Conservation (phyloP, 306 rosid species). For the Castanea crenata region DNA sequence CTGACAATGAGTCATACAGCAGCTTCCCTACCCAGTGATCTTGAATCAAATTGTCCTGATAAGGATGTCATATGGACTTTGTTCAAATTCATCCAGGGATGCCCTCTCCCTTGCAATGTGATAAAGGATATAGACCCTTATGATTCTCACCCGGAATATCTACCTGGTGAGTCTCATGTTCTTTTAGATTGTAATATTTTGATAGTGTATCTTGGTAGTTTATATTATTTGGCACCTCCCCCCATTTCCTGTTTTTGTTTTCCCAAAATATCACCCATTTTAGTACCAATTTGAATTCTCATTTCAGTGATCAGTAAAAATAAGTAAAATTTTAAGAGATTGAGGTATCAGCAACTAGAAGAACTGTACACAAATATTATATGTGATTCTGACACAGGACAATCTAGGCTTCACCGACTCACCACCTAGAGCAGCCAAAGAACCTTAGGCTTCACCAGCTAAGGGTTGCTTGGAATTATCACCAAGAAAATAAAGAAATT, state of each 20-base stretch:
- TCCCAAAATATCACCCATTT: not conserved
- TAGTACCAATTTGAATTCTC: not conserved
- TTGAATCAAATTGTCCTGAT: not conserved
- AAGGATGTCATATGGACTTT: constrained; percentile 12
- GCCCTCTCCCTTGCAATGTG: constrained; percentile 35
- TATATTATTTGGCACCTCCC: too few species aligned
- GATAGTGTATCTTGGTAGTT: not conserved
- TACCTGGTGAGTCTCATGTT: constrained; percentile 30
- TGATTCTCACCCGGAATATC: constrained; percentile 9
- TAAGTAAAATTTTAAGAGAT: not conserved
- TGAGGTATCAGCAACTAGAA: too few species aligned
- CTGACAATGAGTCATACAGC: constrained; percentile 25
- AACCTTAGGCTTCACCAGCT: too few species aligned
- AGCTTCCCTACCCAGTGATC: not conserved
- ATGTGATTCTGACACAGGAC: not conserved
- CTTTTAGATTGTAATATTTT: not conserved
- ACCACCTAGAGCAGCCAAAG: too few species aligned
- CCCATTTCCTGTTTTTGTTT: too few species aligned
- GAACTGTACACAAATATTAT: not conserved
- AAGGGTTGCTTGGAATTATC: too few species aligned
- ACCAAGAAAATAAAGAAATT: too few species aligned
- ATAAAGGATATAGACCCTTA: constrained; percentile 24
- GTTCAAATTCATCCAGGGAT: constrained; percentile 8
- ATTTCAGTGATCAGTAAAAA: not conserved
- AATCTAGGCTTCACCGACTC: too few species aligned